phyloP scores from a whole-genome alignment of 345 rosid species.

The Dimocarpus longan region DNA sequence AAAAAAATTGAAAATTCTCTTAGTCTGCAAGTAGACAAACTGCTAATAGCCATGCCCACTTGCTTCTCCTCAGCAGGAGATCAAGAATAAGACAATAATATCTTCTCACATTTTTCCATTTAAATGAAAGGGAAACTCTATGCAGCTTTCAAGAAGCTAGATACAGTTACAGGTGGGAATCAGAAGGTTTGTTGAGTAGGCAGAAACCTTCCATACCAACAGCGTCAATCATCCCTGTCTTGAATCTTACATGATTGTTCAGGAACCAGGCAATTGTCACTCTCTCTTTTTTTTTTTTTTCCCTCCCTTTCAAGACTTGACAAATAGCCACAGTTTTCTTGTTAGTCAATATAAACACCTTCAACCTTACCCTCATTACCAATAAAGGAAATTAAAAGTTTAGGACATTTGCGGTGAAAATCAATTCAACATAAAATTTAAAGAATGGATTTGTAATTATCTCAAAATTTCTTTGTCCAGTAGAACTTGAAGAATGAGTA shows the following conservation, averaged over 20 bases:
- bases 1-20: not conserved
- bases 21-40: not conserved
- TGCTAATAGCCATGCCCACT: not conserved
- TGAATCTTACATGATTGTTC: not conserved
- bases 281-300: not conserved
- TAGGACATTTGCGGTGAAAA: not conserved
- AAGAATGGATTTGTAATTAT: not conserved
- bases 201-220: not conserved
- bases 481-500: not conserved
- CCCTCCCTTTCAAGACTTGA: too few species aligned
- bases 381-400: not conserved
- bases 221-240: not conserved
- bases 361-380: not conserved
- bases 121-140: not conserved
- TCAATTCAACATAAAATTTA: not conserved
- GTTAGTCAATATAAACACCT: not conserved
- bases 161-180: not conserved
- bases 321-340: not conserved
- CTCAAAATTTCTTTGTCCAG: not conserved
- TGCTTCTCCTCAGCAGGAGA: not conserved
- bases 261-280: not conserved
- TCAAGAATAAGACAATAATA: not conserved
- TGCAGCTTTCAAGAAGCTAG: not conserved
- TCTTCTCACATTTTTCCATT: not conserved
- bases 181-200: not conserved